Conservation (phyloP, 163 green algal species). For the Chlamydomonas reinhardtii region DNA sequence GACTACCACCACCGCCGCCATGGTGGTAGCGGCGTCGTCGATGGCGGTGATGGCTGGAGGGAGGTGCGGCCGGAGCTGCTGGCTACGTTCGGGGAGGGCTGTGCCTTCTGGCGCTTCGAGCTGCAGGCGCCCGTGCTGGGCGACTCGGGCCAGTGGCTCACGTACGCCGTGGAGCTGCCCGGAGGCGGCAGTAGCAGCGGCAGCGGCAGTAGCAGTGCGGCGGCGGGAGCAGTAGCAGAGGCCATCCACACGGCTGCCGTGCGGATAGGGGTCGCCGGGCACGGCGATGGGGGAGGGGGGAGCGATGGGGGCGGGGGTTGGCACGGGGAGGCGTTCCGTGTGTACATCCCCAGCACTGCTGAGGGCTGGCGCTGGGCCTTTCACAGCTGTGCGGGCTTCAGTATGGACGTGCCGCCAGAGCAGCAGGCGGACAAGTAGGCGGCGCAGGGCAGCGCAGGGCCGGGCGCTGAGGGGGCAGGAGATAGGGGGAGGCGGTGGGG, state of each 20-base stretch:
- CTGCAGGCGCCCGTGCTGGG: background rate
- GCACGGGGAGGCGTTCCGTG: background rate
- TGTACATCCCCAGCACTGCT: constrained; percentile 9
- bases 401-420: constrained; percentile 29
- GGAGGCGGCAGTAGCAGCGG: background rate
- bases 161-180: constrained; percentile 1
- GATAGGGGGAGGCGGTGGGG: background rate
- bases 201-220: background rate
- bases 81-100: background rate
- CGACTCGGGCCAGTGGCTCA: constrained; percentile 14
- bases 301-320: background rate
- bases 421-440: constrained; percentile 8
- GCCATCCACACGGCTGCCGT: too few species aligned
- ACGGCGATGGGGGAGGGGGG: too few species aligned
- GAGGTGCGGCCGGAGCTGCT: constrained; percentile 27
- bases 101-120: constrained; percentile 23
- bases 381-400: constrained; percentile 70
- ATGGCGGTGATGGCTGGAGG: background rate
- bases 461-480: background rate
- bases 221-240: background rate
- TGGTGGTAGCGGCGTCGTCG: too few species aligned
- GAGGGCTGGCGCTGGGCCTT: constrained; percentile 69
- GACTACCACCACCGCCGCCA: too few species aligned
- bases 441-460: too few species aligned
- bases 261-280: too few species aligned